Evolutionary conservation across 176 grass and related monocot genomes (phyloP), one percentile per base, ranked within the genome.

Genomic region (Alopecurus myosuroides): DNA sequence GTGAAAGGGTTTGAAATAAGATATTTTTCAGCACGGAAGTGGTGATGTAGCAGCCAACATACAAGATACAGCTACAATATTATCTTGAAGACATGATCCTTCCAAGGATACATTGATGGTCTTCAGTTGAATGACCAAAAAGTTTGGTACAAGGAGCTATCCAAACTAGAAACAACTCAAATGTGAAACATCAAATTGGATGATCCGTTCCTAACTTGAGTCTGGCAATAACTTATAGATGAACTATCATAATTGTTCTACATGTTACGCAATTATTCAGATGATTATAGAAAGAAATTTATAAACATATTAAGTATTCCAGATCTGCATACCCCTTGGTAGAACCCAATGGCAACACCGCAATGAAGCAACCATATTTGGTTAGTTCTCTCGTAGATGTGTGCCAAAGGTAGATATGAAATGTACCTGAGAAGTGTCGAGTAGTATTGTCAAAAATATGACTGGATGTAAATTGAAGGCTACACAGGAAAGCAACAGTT

Each of bases 291-390:
- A 74, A 74, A 49, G 44, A 7, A 46, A 74, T 31, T 46, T 7
- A 6, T 51, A 75, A 56, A 34, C 10, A 52, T 51, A 50, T 20
- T 34, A 75, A 31, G 45, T 75, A 75, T 30, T 51, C 28, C 28
- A 75, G 72, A 52, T 75, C 72, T 51, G 46, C 72, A 75, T 75
- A 75, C 72, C 72, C 72, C 72, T 75, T 75, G 72, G 72, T 75
- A 75, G 72, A 75, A 75, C 45, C 72, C 72, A 51, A 75, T 51
- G 72, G 72, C 45, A 75, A 51, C 72, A 51, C 72, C 72, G 4
- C 72, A 4, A 75, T 75, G 29, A 75, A 75, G 45, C 44, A 75
- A 19, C 72, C 72, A 75, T 75, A 75, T 75, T 75, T 75, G 72
- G 72, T 75, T 75, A 31, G 72, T 51, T 51, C 72, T 51, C 72